Conservation (phyloP, 139 green algal genomes). For the Chlamydomonas sp. region DNA sequence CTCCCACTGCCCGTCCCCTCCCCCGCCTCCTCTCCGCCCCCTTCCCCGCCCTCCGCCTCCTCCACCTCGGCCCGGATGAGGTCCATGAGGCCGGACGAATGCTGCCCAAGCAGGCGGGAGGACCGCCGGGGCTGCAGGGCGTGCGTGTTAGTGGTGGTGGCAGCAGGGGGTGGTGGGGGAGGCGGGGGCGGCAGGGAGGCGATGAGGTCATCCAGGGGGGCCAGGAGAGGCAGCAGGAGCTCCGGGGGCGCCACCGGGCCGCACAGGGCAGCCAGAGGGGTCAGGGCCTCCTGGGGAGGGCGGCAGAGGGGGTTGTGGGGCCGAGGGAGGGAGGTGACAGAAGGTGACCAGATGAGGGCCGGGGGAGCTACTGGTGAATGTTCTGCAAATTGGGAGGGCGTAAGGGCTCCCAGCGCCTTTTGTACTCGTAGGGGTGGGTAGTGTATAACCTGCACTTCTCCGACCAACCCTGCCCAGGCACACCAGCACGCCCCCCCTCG, state of each 20-base stretch:
- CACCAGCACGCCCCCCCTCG: no score
- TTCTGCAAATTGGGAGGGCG: background rate
- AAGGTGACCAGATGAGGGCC: background rate
- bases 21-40: no score
- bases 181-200: background rate
- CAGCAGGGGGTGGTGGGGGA: background rate
- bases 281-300: background rate
- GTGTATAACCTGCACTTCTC: no score
- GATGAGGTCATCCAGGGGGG: background rate
- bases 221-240: slow-evolving; percentile 3
- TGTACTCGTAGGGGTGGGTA: no score
- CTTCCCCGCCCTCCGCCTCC: background rate
- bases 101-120: background rate
- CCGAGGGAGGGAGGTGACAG: background rate
- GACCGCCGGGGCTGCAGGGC: background rate
- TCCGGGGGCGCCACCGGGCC: slow-evolving; percentile 17
- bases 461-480: no score
- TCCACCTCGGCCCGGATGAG: slow-evolving; percentile 6
- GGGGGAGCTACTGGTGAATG: background rate
- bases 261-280: background rate
- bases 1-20: no score
- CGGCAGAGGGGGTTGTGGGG: background rate
- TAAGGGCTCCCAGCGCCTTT: background rate
- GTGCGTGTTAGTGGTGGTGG: background rate
- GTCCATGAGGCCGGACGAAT: background rate